These are phyloP conservation scores for Elsinoe perseae DNA, from an alignment of 2,329 filamentous ascomycete species.

Conservation along the genomic window DNA sequence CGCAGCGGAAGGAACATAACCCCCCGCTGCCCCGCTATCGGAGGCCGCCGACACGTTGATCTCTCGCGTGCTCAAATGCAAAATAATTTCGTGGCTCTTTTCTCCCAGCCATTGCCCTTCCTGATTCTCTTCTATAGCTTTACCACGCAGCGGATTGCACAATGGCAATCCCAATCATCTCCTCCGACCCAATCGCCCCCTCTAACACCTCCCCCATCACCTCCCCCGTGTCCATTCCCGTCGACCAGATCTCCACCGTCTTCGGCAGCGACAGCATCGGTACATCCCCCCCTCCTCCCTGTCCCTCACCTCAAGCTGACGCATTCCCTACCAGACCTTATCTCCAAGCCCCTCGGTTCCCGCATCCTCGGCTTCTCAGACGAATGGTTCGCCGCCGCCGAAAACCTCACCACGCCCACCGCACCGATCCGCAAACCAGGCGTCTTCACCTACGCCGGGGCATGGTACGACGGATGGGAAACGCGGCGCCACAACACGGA, in stretches of 20 bases:
- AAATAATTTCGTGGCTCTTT: background rate
- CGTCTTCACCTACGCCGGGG: conserved; percentile 52
- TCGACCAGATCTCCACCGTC: conserved; percentile 45
- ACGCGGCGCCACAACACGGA: conserved; percentile 53
- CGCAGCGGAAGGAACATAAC: background rate
- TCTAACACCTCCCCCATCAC: background rate
- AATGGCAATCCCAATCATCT: conserved; percentile 19
- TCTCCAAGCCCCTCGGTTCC: conserved; percentile 45
- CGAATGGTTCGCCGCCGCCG: conserved; percentile 54
- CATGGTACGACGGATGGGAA: conserved; percentile 60
- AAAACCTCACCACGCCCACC: conserved; percentile 51
- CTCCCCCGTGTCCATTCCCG: conserved; percentile 30
- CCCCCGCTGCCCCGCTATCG: conserved; percentile 7
- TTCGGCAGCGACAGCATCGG: conserved; percentile 50
- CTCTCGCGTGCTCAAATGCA: background rate
- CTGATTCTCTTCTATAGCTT: background rate
- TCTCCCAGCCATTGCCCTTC: background rate
- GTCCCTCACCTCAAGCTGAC: background rate
- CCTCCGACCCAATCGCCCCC: conserved; percentile 15
- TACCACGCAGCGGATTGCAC: background rate
- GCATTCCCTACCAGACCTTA: conserved; percentile 43
- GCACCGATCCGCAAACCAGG: conserved; percentile 50
- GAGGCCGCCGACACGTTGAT: conserved; percentile 6
- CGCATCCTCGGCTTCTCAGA: conserved; percentile 50
- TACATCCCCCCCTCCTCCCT: conserved; percentile 21